A percentile compares a stretch with the other conserved stretches of the same genome.
Evolutionary conservation across 1,284 basidiomycete genomes (phyloP).

Genomic region (Tilletia setariae): DNA sequence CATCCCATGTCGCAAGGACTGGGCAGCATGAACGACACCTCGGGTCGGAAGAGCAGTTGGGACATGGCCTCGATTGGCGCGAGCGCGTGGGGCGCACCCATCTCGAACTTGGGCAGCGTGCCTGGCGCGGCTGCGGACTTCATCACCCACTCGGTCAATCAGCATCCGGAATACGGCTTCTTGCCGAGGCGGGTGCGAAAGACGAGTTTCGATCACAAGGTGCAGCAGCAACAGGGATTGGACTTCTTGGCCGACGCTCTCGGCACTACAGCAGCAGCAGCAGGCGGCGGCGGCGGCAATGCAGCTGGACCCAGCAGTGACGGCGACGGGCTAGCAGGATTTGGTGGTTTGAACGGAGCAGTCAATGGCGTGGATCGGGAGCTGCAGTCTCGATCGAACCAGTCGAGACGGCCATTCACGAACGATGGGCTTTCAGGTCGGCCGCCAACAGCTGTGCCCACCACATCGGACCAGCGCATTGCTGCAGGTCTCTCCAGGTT

Average conservation of each 20-base stretch:
- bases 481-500: slow-evolving; percentile 50
- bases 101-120: slow-evolving; percentile 47
- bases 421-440: slow-evolving; percentile 45
- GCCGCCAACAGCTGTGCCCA: slow-evolving; percentile 36
- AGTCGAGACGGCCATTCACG: slow-evolving; percentile 45
- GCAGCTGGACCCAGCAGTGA: no score
- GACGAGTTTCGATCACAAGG: slow-evolving; percentile 54
- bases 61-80: slow-evolving; percentile 47
- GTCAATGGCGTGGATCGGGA: background rate
- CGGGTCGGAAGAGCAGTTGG: slow-evolving; percentile 25
- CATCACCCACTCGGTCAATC: slow-evolving; percentile 47
- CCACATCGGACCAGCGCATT: slow-evolving; percentile 47
- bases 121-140: slow-evolving; percentile 49
- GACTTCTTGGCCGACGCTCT: no score
- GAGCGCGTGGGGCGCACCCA: slow-evolving; percentile 37
- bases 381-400: slow-evolving; percentile 26
- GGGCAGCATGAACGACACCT: no score
- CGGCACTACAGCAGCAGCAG: background rate
- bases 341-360: background rate
- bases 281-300: background rate
- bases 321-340: no score
- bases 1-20: slow-evolving; percentile 17
- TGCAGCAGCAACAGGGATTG: slow-evolving; percentile 21
- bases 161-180: slow-evolving; percentile 53
- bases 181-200: slow-evolving; percentile 51